These are phyloP conservation scores for Sporobolomyces phaffii DNA, from an alignment of 768 basidiomycete genomes.

Conservation along the genomic window DNA sequence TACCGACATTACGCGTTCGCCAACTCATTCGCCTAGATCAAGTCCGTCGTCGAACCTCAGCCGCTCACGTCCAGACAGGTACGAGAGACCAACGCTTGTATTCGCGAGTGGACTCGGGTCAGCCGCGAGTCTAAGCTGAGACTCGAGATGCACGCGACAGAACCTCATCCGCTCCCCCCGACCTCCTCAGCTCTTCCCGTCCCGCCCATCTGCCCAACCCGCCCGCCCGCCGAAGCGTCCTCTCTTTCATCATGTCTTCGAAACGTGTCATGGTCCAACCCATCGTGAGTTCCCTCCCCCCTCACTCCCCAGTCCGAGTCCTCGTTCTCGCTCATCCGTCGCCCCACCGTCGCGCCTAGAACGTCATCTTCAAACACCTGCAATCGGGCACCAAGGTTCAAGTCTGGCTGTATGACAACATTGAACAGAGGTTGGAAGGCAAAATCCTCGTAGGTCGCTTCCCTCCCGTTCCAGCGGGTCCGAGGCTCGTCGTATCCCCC, in stretches of 20 bases:
- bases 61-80: too few relatives aligned
- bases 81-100: too few relatives aligned
- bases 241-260: too few relatives aligned
- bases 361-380: slow-evolving; percentile 96
- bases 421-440: slow-evolving; percentile 93
- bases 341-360: slow-evolving; percentile 51
- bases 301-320: too few relatives aligned
- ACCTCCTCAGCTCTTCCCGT: neutral
- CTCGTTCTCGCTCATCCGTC: neutral
- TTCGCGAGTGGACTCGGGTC: too few relatives aligned
- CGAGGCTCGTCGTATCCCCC: too few relatives aligned
- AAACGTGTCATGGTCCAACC: slow-evolving; percentile 98
- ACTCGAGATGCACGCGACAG: too few relatives aligned
- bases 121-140: too few relatives aligned
- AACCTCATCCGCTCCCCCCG: neutral
- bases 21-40: too few relatives aligned
- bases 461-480: slow-evolving; percentile 31
- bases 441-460: slow-evolving; percentile 74
- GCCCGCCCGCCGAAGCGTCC: neutral
- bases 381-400: slow-evolving; percentile 54
- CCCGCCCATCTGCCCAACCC: neutral
- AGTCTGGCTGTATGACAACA: slow-evolving; percentile 95
- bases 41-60: too few relatives aligned
- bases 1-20: too few relatives aligned
- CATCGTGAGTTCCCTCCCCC: slow-evolving; percentile 65